These are phyloP conservation scores for Acanthamoeba healyi DNA, from an alignment of 208 protist species.

Conservation along the genomic window DNA sequence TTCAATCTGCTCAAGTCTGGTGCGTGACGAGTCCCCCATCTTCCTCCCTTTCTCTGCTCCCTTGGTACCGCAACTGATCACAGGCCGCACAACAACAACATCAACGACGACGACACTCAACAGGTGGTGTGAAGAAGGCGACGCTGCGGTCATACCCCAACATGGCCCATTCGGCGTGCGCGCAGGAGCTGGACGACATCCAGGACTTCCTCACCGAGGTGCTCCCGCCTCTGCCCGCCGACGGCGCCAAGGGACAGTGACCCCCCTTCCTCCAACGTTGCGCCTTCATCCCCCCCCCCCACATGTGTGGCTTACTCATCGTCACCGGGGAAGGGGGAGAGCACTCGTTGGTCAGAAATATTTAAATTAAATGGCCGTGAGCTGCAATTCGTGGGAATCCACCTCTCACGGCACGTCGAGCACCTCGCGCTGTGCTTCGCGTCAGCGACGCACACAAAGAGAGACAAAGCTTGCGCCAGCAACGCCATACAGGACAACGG, in stretches of 20 bases:
- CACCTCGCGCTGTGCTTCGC: background rate
- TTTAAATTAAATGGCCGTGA: background rate
- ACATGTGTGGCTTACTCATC: too few species aligned
- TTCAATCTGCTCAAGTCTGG: background rate
- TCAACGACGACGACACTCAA: too few species aligned
- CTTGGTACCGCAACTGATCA: too few species aligned
- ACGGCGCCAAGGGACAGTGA: too few species aligned
- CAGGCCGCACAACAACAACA: too few species aligned
- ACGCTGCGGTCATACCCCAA: background rate
- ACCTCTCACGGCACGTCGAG: background rate
- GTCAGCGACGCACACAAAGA: background rate
- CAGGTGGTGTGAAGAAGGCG: background rate
- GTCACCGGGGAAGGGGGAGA: too few species aligned
- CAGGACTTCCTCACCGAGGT: background rate
- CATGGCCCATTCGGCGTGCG: background rate
- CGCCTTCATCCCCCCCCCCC: too few species aligned
- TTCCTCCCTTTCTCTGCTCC: background rate
- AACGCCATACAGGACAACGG: too few species aligned
- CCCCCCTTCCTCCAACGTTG: too few species aligned
- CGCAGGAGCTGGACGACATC: background rate
- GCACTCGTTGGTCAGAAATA: background rate
- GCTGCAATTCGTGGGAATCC: background rate
- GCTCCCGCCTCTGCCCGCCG: background rate
- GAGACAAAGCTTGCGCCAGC: background rate
- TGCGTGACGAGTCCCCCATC: background rate